Conservation (phyloP, 2,329 filamentous ascomycete genomes). For the Penicillium oxalicum region DNA sequence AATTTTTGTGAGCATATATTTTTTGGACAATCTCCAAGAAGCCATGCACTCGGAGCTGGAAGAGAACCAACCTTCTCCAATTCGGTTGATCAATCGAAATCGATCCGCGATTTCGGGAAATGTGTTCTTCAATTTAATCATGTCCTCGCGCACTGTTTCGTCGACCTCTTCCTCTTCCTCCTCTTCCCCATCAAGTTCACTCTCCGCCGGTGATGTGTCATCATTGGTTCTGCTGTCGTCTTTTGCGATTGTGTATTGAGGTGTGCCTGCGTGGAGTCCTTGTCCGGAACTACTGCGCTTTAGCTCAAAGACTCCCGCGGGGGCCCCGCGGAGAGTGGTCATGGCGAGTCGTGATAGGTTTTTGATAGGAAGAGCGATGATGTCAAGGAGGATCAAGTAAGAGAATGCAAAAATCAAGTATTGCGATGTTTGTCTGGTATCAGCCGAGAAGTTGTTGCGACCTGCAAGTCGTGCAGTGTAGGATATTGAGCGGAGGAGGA, state of each 20-base stretch:
- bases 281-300: constrained; percentile 17
- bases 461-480: not conserved
- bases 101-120: constrained; percentile 79
- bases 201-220: constrained; percentile 15
- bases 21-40: not conserved
- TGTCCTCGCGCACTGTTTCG: constrained; percentile 68
- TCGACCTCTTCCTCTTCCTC: constrained; percentile 39
- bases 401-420: not conserved
- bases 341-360: constrained; percentile 11
- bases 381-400: no score
- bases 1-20: constrained; percentile 1
- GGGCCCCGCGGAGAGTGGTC: constrained; percentile 22
- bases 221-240: constrained; percentile 9
- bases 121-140: constrained; percentile 72
- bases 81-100: constrained; percentile 90
- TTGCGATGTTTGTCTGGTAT: not conserved
- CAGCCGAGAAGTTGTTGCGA: not conserved
- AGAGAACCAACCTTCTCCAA: constrained; percentile 70
- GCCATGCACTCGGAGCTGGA: not conserved
- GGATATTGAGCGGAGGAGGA: not conserved
- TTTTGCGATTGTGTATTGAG: constrained; percentile 15
- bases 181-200: constrained; percentile 35
- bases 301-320: constrained; percentile 22
- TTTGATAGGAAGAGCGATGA: not conserved
- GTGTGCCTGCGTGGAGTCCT: constrained; percentile 9